Conservation (phyloP, 2,329 filamentous ascomycete species). For the Leptographium galeiforme region DNA sequence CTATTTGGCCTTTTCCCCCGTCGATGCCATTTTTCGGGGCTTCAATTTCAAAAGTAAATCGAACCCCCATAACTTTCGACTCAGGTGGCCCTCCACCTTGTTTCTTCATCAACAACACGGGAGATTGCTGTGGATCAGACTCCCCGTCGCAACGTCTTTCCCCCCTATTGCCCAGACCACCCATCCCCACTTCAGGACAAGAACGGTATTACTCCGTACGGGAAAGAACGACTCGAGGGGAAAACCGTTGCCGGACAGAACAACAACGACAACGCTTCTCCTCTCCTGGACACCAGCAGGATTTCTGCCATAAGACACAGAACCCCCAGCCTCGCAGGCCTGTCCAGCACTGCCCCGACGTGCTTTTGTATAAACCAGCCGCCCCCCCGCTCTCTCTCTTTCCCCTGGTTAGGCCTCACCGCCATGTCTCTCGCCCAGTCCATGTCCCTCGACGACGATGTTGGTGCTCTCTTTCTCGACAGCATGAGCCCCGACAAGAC, state of each 20-base stretch:
- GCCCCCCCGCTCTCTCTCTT: too few relatives aligned
- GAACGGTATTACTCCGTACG: too few relatives aligned
- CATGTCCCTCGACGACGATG: slow-evolving; percentile 6
- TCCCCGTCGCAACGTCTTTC: not conserved
- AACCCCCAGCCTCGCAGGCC: not conserved
- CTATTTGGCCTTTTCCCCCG: too few relatives aligned
- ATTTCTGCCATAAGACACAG: not conserved
- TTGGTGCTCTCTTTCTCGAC: slow-evolving; percentile 5
- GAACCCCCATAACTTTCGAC: not conserved
- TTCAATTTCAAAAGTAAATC: too few relatives aligned
- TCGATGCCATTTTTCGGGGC: too few relatives aligned
- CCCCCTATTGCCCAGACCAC: not conserved
- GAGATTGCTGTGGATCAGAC: slow-evolving; percentile 7
- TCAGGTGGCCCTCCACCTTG: not conserved
- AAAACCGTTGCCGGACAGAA: not conserved
- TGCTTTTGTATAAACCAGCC: too few relatives aligned
- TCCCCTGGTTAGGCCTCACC: not conserved
- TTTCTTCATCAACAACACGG: not conserved
- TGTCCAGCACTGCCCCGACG: not conserved
- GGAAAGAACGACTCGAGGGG: not conserved
- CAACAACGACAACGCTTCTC: not conserved
- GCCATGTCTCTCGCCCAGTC: slow-evolving; percentile 7
- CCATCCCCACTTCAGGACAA: not conserved
- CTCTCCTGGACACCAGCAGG: not conserved
- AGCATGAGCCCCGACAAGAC: slow-evolving; percentile 3